These are phyloP conservation scores for Aethionema arabicum DNA, from an alignment of 345 rosid species.

Conservation along the genomic window DNA sequence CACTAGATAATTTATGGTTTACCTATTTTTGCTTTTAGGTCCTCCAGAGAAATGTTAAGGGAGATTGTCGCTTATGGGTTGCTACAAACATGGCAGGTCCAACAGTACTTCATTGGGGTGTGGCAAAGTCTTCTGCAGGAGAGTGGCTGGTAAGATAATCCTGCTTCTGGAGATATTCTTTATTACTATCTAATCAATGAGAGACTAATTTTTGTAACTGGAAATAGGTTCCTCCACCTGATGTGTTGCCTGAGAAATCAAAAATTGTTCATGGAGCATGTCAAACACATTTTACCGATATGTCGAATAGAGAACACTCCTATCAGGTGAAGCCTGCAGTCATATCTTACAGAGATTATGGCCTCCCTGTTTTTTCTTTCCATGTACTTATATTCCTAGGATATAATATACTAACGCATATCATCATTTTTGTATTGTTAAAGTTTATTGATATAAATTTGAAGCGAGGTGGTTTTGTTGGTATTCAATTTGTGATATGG, in stretches of 20 bases:
- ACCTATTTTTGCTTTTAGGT: constrained; percentile 38
- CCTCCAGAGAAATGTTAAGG: constrained; percentile 37
- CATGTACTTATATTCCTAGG: constrained; percentile 4
- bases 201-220: constrained; percentile 21
- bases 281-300: constrained; percentile 56
- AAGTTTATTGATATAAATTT: constrained; percentile 48
- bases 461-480: constrained; percentile 45
- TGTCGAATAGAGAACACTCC: constrained; percentile 41
- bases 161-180: constrained; percentile 13
- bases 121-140: constrained; percentile 47
- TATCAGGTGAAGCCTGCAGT: constrained; percentile 45
- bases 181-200: constrained; percentile 5
- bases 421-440: constrained; percentile 3
- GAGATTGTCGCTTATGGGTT: constrained; percentile 46
- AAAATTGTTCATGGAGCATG: constrained; percentile 55
- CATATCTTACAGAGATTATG: not conserved
- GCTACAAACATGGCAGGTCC: constrained; percentile 52
- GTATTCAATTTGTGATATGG: constrained; percentile 63
- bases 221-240: constrained; percentile 49
- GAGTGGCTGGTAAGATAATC: constrained; percentile 61
- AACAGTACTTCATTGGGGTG: constrained; percentile 60
- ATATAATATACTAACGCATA: constrained; percentile 10
- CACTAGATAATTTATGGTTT: constrained; percentile 2
- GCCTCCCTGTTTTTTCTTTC: not conserved
- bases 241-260: constrained; percentile 56